These are phyloP conservation scores for Scenedesmus sp. DNA, from an alignment of 163 green algal genomes.

Conservation along the genomic window DNA sequence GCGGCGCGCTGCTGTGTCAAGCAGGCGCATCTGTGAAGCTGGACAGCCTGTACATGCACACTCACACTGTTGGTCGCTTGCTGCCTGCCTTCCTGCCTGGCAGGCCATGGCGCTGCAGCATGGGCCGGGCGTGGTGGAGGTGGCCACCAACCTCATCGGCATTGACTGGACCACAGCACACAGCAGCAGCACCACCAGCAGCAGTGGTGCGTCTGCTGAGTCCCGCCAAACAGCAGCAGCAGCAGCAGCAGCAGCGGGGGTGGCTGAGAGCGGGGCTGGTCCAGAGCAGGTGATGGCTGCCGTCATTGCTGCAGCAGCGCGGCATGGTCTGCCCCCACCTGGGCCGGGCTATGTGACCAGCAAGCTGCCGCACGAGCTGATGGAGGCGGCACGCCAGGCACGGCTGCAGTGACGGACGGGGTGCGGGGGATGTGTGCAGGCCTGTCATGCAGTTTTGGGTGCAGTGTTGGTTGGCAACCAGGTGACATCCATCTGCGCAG, in stretches of 20 bases:
- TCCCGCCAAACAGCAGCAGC: too few relatives aligned
- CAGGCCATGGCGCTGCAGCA: slow-evolving; percentile 88
- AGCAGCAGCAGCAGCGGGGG: too few relatives aligned
- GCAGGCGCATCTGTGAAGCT: not conserved
- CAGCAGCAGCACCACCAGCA: not conserved
- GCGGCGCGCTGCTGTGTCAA: too few relatives aligned
- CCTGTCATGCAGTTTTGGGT: too few relatives aligned
- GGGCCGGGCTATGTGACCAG: slow-evolving; percentile 39
- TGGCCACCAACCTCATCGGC: slow-evolving; percentile 82
- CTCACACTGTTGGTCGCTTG: not conserved
- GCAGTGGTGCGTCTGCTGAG: too few relatives aligned
- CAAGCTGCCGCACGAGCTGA: slow-evolving; percentile 18
- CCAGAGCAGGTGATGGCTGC: slow-evolving; percentile 30
- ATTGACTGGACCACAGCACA: slow-evolving; percentile 18
- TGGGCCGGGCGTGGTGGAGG: slow-evolving; percentile 62
- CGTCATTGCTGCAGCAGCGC: slow-evolving; percentile 5
- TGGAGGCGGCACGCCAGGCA: not conserved
- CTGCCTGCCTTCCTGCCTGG: not conserved
- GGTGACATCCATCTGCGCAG: too few relatives aligned
- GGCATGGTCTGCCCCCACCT: slow-evolving; percentile 7
- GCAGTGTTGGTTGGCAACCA: too few relatives aligned
- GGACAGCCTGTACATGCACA: not conserved
- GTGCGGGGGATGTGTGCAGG: too few relatives aligned
- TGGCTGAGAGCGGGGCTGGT: not conserved
- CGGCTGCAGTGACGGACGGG: slow-evolving; percentile 25